phyloP scores from a whole-genome alignment of 805 yeast genomes.

The Ascoidea rubescens region DNA sequence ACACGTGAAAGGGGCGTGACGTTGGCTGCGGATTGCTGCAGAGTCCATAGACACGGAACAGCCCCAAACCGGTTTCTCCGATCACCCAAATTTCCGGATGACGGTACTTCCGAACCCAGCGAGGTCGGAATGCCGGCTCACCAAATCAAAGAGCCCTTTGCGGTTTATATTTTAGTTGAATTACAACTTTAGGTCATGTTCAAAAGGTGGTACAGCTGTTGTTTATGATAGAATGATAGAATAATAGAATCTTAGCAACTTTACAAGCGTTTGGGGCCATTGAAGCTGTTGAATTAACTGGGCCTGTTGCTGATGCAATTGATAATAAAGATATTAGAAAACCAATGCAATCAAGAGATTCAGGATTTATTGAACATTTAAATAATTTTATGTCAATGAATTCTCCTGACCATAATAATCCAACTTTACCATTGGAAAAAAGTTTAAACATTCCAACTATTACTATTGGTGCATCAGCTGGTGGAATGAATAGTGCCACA shows the following conservation, averaged over 20 bases:
- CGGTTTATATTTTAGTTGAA: conserved; percentile 67
- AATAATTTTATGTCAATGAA: conserved; percentile 50
- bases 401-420: conserved; percentile 53
- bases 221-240: conserved; percentile 44
- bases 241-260: conserved; percentile 45
- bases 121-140: too few relatives aligned
- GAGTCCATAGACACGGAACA: too few relatives aligned
- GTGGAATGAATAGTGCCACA: conserved; percentile 87
- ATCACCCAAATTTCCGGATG: too few relatives aligned
- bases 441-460: conserved; percentile 70
- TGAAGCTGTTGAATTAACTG: conserved; percentile 63
- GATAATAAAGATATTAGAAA: conserved; percentile 62
- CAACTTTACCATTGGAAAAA: conserved; percentile 45
- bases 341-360: conserved; percentile 73
- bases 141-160: conserved; percentile 20
- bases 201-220: conserved; percentile 77
- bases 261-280: conserved; percentile 77
- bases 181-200: conserved; percentile 68
- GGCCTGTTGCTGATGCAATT: conserved; percentile 59
- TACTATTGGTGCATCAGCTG: conserved; percentile 95
- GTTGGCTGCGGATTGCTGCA: too few relatives aligned
- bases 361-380: conserved; percentile 53
- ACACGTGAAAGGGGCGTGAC: too few relatives aligned
- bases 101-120: too few relatives aligned
- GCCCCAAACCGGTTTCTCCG: too few relatives aligned